Percentiles rank a stretch among this genome's conserved stretches.
phyloP scores from a whole-genome alignment of 2,329 filamentous ascomycete species.

The Colletotrichum lini region DNA sequence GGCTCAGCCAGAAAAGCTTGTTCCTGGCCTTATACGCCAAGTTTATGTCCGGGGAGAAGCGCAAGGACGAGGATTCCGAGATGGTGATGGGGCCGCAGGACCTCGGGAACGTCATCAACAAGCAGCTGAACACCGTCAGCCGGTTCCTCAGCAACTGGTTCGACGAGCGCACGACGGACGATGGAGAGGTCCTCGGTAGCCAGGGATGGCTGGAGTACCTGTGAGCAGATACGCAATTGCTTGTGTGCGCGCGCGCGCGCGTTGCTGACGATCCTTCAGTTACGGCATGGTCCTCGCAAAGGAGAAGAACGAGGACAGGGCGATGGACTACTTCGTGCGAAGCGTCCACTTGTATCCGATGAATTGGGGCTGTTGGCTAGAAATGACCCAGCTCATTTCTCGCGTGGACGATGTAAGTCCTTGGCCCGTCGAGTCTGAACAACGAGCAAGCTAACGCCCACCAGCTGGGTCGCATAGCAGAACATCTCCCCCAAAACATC shows the following conservation, averaged over 20 bases:
- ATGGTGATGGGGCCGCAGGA: conserved; percentile 97
- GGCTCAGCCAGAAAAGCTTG: conserved; percentile 88
- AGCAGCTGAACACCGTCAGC: conserved; percentile 83
- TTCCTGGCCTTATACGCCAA: conserved; percentile 95
- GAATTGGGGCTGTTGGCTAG: conserved; percentile 98
- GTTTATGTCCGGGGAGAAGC: conserved; percentile 93
- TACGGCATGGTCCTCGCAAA: conserved; percentile 93
- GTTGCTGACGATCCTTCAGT: conserved; percentile 51
- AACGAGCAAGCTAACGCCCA: conserved; percentile 47
- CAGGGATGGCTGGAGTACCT: conserved; percentile 96
- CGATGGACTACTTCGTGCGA: conserved; percentile 87
- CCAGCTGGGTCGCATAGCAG: conserved; percentile 79
- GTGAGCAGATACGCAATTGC: conserved; percentile 53
- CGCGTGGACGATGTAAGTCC: conserved; percentile 83
- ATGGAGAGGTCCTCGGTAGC: conserved; percentile 72
- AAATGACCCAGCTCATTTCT: conserved; percentile 85
- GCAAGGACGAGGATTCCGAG: conserved; percentile 95
- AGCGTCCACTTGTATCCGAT: conserved; percentile 93
- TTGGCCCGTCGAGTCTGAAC: too few relatives aligned
- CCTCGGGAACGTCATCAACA: conserved; percentile 86
- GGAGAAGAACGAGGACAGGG: conserved; percentile 89
- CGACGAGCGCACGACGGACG: conserved; percentile 70
- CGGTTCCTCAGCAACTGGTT: conserved; percentile 88
- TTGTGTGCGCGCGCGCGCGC: not conserved
- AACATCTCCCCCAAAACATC: conserved; percentile 87